phyloP scores from a whole-genome alignment of 495 filamentous ascomycete species.

The Neurospora sp. region DNA sequence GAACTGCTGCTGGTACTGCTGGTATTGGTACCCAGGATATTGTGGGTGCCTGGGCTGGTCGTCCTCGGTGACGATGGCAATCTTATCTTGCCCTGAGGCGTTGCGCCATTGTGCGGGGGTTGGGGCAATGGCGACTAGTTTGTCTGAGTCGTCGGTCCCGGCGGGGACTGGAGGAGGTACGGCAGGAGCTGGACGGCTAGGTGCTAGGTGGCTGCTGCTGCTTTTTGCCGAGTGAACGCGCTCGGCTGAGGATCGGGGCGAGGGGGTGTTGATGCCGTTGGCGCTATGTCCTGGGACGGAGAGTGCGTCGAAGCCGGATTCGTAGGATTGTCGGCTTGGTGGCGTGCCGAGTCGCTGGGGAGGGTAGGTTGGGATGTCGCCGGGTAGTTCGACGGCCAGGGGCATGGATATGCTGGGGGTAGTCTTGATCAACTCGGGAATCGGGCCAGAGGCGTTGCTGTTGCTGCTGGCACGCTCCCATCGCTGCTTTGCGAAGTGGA shows the following conservation, averaged over 20 bases:
- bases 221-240: conserved; percentile 21
- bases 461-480: conserved; percentile 21
- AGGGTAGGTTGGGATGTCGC: conserved; percentile 29
- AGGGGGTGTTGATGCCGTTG: conserved; percentile 21
- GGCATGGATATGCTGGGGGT: conserved; percentile 28
- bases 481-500: conserved; percentile 53
- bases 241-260: conserved; percentile 35
- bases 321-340: conserved; percentile 35
- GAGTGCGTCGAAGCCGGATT: conserved; percentile 34
- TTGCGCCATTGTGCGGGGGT: conserved; percentile 42
- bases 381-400: conserved; percentile 38
- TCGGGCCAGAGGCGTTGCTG: not conserved
- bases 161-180: conserved; percentile 22
- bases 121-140: conserved; percentile 38
- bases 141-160: conserved; percentile 28
- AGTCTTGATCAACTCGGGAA: conserved; percentile 22
- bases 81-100: conserved; percentile 47
- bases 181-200: conserved; percentile 21
- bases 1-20: conserved; percentile 30
- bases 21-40: conserved; percentile 24
- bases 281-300: conserved; percentile 14
- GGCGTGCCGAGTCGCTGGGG: conserved; percentile 19
- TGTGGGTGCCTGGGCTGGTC: conserved; percentile 37
- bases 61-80: conserved; percentile 46
- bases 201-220: conserved; percentile 19